A percentile compares a stretch with the other conserved stretches of the same genome.
Conservation (phyloP, 768 basidiomycete genomes). For the Lentinula boryana region DNA sequence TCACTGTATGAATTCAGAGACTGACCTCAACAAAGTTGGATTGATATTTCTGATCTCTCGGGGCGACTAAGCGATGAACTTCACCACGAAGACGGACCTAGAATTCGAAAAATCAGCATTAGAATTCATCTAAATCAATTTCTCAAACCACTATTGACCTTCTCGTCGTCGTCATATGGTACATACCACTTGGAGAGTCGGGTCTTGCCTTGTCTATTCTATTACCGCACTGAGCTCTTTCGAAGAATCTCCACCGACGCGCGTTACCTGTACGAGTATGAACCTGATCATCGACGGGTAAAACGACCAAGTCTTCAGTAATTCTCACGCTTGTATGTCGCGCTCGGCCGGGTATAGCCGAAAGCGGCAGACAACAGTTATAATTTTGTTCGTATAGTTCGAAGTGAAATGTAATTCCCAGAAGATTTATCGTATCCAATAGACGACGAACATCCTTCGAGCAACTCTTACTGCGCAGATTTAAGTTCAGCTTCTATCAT, state of each 20-base stretch:
- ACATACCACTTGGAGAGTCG: constrained; percentile 98
- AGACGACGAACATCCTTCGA: too few relatives aligned
- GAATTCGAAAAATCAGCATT: neutral
- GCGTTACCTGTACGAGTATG: constrained; percentile 85
- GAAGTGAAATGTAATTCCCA: too few relatives aligned
- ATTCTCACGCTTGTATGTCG: too few relatives aligned
- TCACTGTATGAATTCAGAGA: constrained; percentile 7
- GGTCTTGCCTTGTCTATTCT: constrained; percentile 99
- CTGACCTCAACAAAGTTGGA: constrained; percentile 97
- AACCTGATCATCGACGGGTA: constrained; percentile 79
- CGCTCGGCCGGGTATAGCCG: too few relatives aligned
- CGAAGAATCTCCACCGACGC: too few relatives aligned
- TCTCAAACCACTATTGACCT: constrained; percentile 42
- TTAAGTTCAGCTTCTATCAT: too few relatives aligned
- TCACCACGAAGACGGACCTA: constrained; percentile 93
- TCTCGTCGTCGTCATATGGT: constrained; percentile 98
- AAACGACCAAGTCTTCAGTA: too few relatives aligned
- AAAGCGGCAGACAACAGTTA: too few relatives aligned
- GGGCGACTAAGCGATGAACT: constrained; percentile 93
- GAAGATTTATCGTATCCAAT: too few relatives aligned
- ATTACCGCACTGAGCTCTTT: neutral
- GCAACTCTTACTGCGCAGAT: too few relatives aligned
- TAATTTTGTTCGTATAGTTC: too few relatives aligned
- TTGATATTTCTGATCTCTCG: constrained; percentile 97
- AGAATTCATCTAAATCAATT: neutral